Evolutionary conservation across 352 stramenopile genomes (phyloP), one percentile per base, ranked within the genome.

Genomic region (Blastocystis sp.): DNA sequence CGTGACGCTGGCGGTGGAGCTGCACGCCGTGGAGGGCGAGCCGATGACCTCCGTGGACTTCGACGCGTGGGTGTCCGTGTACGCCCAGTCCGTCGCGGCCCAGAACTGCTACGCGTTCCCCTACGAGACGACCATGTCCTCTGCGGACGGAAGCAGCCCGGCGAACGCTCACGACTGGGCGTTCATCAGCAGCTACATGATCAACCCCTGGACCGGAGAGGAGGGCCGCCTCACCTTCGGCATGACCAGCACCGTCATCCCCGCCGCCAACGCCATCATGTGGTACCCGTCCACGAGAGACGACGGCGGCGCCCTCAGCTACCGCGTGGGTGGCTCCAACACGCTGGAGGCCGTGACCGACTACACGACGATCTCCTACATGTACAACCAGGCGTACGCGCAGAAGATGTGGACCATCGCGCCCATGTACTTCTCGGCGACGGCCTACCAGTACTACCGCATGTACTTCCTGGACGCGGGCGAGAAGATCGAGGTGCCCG

Each of bases 41-140:
- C 28, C 66, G 41, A 19, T 28, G 41, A 21, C 52, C 21, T 2
- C n/a, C n/a, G 5, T 60, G 48, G 38, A 76, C 38, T 40, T 59
- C 38, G 38, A 76, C 48, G 23, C 66, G 23, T 76, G 66, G 66
- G 10, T 48, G 2, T 14, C 66, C 52, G n/a, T 76, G 38, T 76
- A 76, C 38, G n/a, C 34, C 9, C 3, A 23, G n/a, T 23, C 38
- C 1, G 21, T 48, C 2, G 28, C 21, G n/a, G 19, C 2, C 21
- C 9, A 56, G n/a, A 76, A 76, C 38, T 76, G 66, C 48, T 76
- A 76, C 48, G 34, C 40, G 1, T 71, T 71, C 23, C 64, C 64
- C 45, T 71, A 71, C 45, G 11, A 40, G 14, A 40, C 64, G 34
- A 71, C 64, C 19, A 40, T 71, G 34, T 11, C 64, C 45, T 2